Percentiles rank a stretch among this genome's conserved stretches.
These are phyloP conservation scores for Dothiorella sarmentorum DNA, from an alignment of 2,329 filamentous ascomycete genomes.

Conservation along the genomic window DNA sequence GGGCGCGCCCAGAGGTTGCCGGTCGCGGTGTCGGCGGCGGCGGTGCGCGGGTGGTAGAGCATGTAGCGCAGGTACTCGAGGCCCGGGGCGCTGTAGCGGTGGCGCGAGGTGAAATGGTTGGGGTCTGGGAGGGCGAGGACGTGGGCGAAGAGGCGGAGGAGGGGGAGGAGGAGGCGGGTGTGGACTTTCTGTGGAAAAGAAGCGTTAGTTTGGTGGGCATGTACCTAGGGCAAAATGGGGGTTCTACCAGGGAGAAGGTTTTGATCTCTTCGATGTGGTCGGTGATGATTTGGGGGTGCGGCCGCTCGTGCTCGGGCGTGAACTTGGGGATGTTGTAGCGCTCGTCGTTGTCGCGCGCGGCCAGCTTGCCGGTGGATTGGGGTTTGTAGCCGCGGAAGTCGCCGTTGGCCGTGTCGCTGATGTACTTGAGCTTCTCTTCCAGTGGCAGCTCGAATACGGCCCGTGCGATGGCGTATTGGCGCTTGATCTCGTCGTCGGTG, in stretches of 20 bases:
- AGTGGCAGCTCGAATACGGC: conserved; percentile 31
- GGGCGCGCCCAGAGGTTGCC: conserved; percentile 45
- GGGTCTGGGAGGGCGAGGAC: conserved; percentile 38
- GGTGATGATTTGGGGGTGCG: conserved; percentile 27
- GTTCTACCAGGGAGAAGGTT: conserved; percentile 24
- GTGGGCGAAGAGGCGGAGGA: conserved; percentile 34
- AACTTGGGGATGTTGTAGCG: conserved; percentile 28
- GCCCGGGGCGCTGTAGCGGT: conserved; percentile 35
- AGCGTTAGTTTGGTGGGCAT: background rate
- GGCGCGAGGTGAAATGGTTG: conserved; percentile 36
- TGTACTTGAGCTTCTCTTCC: conserved; percentile 24
- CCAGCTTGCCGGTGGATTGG: background rate
- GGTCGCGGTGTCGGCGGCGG: conserved; percentile 35
- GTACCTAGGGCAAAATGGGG: no score
- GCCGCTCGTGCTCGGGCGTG: conserved; percentile 25
- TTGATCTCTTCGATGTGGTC: conserved; percentile 29
- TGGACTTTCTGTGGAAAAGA: conserved; percentile 31
- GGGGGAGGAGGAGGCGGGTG: conserved; percentile 6
- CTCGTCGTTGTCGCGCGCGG: conserved; percentile 28
- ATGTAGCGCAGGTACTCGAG: conserved; percentile 41
- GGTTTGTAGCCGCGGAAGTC: conserved; percentile 11
- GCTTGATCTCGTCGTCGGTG: conserved; percentile 29
- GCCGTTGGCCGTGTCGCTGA: background rate
- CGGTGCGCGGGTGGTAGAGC: conserved; percentile 42
- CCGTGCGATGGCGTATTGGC: conserved; percentile 33